Evolutionary conservation across 345 rosid genomes (phyloP), one percentile per base, ranked within the genome.

Genomic region (Hibiscus trionum): DNA sequence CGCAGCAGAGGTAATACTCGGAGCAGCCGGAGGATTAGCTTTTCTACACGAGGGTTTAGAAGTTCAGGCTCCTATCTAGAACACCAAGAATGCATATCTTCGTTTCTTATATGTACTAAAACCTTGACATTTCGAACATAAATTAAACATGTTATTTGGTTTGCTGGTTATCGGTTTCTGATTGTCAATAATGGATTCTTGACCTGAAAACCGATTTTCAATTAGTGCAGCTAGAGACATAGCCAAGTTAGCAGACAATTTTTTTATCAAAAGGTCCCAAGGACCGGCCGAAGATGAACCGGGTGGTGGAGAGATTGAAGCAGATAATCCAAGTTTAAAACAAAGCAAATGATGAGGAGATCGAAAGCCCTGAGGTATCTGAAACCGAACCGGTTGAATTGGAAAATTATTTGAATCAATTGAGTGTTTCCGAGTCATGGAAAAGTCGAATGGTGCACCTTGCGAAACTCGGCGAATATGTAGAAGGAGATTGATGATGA

Each of bases 11-110:
- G 78, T 93, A 75, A 64, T 87, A 71, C 87, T 88, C 27, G 96
- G 91, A 76, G 93, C 96, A 66, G 96, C 97, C 29, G 73, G 84
- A 78, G 98, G 98, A 60, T 74, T 93, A 72, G 86, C 90, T 72
- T 93, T 90, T 80, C 83, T 93, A 67, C 98, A 93, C 39, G 88
- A 88, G 59, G 89, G 91, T 26, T 63, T 85, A 69, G 93, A 87
- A 76, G 75, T 88, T 70, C 91, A 93, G 97, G 98, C 89, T 65
- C 50, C 9, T 4, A 64, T 71, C 39, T 39, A 8, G 37, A 58
- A 72, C 35, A n/a, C 9, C 15, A 39, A 17, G 6, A 0, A 7
- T 49, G 26, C 58, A 12, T 11, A 5, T 29, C 44, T 8, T 49
- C 2, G 2, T 15, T 14, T 17, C 39, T 68, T 31, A 61, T 42